Evolutionary conservation across 2,329 filamentous ascomycete species (phyloP), one percentile per base, ranked within the genome.

Genomic region (Lachnellula willkommii): DNA sequence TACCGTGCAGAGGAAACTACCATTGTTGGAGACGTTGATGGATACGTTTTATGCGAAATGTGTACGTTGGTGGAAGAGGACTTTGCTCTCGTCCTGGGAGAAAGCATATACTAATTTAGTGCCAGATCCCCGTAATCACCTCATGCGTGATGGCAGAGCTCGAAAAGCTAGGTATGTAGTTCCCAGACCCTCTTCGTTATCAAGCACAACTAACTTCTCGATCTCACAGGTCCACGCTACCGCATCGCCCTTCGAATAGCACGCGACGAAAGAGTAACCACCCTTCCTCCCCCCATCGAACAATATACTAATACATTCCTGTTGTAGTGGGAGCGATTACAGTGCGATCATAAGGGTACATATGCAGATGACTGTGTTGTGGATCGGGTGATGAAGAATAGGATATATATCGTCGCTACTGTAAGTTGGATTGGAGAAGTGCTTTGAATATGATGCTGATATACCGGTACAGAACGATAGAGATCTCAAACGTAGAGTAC

Each of bases 11-110:
- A 84, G 88, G 64, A 97, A 99, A 75, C 82, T 97, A 20, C 90
- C 92, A 36, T 77, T 97, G 12, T 80, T 95, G 20, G 87, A 93
- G 58, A 85, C 87, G 3, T 89, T 96, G 77, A 96, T 96, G 90
- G 91, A 96, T 71, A 88, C 89, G 53, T 80, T 99, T 4, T 95
- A 92, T 71, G 93, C 93, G 17, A 95, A 95, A 67, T 94, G 89
- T 71, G 28, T 32, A 32, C 11, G 28, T 32, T 32, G 28, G 28
- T 4, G 28, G 28, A 32, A 9, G 28, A 32, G 4, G 28, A 32
- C 9, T 32, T 12, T 32, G 28, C 28, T 32, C 28, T 32, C 28
- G 28, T 32, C 28, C 28, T 32, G 28, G 28, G 12, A 32, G 28
- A 11, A 32, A 11, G 28, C 9, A 32, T 32, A 32, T 32, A 3